Base-by-base conservation (phyloP, 208 protist species). In the Porcisia deanei region DNA sequence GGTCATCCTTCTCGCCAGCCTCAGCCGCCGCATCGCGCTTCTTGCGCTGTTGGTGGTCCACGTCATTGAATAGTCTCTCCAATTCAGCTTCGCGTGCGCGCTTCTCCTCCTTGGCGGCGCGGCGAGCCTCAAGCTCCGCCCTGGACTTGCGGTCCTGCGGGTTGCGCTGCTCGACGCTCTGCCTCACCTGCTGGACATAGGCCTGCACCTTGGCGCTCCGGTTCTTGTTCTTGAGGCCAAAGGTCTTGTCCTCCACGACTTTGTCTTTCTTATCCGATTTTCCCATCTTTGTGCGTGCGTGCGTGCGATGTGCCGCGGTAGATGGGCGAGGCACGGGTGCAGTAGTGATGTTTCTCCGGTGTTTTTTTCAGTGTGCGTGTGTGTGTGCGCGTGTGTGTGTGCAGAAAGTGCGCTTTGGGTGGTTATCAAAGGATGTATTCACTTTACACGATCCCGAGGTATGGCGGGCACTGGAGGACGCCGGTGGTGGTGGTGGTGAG, bases 191-290 rank as follows among this genome's bases (percentile, higher is more conserved):
- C 73, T 93, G 82, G 12, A 97, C 89, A 61, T 95, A 94, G 30
- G 92, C 89, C 87, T 98, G 95, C n/a, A 98, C 95, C 77, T 93
- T 95, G 34, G 89, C 72, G 59, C 88, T 95, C 39, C 93, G 89
- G 77, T 98, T 98, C 69, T 98, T 98, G 81, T 98, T 98, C 76
- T 98, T 98, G 37, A 98, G 86, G 43, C 95, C 95, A 75, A 98
- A 98, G 39, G 93, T 98, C 84, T 96, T 96, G 79, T 97, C 94
- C 77, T 97, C 94, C 0, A 97, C 82, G 25, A 97, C 88, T 78
- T 97, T 97, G 45, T 95, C 94, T 81, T 95, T 92, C 63, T 85
- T 84, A 79, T 95, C 92, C 0, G 89, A 82, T 76, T 96, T 96
- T 74, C 78, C 78, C 78, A 82, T 82, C 30, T n/a, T 72, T 10